Percentiles rank a stretch among this genome's conserved stretches.
These are phyloP conservation scores for Rubroboletus satanas DNA, from an alignment of 768 basidiomycete genomes.

Conservation along the genomic window DNA sequence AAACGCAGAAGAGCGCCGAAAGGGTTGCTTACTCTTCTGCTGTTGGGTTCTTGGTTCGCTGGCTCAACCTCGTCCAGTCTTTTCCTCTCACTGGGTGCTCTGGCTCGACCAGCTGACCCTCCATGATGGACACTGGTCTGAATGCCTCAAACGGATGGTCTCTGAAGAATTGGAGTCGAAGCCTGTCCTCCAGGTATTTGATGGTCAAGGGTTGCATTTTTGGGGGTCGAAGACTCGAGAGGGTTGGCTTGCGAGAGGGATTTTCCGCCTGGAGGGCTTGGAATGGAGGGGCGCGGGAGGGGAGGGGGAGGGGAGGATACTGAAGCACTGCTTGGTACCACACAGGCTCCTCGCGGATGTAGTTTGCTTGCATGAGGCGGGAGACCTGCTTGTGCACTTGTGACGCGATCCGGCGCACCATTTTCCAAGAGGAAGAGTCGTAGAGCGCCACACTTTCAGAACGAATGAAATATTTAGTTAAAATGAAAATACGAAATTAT, in stretches of 20 bases:
- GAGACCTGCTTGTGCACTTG: conserved; percentile 89
- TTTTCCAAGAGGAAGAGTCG: conserved; percentile 21
- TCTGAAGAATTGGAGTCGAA: conserved; percentile 87
- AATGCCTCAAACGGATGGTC: conserved; percentile 98
- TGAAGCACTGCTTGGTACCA: conserved; percentile 86
- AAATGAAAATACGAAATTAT: not conserved
- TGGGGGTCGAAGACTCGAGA: conserved; percentile 31
- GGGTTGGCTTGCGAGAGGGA: conserved; percentile 21
- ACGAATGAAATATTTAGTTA: not conserved
- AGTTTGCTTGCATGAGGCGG: conserved; percentile 66
- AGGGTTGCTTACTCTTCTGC: conserved; percentile 78
- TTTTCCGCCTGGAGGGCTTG: conserved; percentile 43
- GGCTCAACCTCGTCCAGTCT: conserved; percentile 75
- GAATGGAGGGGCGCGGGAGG: conserved; percentile 62
- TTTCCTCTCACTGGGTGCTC: conserved; percentile 54
- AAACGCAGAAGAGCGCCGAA: not conserved
- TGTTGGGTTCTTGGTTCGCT: conserved; percentile 77
- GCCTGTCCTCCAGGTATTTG: conserved; percentile 76
- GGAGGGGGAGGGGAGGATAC: conserved; percentile 84
- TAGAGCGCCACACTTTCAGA: not conserved
- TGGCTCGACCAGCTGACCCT: conserved; percentile 55
- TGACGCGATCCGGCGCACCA: conserved; percentile 78
- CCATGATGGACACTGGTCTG: conserved; percentile 72
- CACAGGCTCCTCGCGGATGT: conserved; percentile 61
- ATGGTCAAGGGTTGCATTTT: conserved; percentile 55